Conservation (phyloP, 2,329 filamentous ascomycete species). For the Penicillium aurantiogriseum region DNA sequence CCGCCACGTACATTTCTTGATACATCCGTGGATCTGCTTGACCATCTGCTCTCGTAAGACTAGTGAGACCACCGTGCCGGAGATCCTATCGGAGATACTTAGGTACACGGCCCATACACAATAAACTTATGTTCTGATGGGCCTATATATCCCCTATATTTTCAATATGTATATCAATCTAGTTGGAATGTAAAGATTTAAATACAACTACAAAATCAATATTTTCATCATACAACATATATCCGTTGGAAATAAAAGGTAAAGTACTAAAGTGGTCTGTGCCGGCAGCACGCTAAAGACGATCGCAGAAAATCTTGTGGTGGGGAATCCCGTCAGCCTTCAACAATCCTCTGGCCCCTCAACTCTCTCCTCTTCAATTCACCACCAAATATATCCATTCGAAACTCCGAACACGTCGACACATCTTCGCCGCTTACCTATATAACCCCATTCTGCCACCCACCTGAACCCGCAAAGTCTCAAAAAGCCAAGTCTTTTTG, state of each 20-base stretch:
- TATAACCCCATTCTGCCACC: neutral
- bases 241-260: neutral
- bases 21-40: no score
- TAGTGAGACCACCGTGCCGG: neutral
- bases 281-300: slow-evolving; percentile 22
- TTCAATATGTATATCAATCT: neutral
- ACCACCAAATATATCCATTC: neutral
- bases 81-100: slow-evolving; percentile 9
- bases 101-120: neutral
- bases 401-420: neutral
- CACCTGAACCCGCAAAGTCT: slow-evolving; percentile 14
- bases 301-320: slow-evolving; percentile 30
- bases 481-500: slow-evolving; percentile 24
- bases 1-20: neutral
- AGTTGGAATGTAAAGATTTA: neutral
- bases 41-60: slow-evolving; percentile 23
- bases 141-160: neutral
- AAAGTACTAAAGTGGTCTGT: slow-evolving; percentile 17
- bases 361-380: slow-evolving; percentile 11
- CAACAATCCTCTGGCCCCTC: slow-evolving; percentile 24
- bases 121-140: no score
- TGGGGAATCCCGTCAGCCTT: slow-evolving; percentile 25
- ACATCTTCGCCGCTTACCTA: neutral
- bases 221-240: neutral
- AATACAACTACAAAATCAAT: neutral